phyloP scores from a whole-genome alignment of 2,329 filamentous ascomycete genomes.

The Ceratocystis alfenasii region DNA sequence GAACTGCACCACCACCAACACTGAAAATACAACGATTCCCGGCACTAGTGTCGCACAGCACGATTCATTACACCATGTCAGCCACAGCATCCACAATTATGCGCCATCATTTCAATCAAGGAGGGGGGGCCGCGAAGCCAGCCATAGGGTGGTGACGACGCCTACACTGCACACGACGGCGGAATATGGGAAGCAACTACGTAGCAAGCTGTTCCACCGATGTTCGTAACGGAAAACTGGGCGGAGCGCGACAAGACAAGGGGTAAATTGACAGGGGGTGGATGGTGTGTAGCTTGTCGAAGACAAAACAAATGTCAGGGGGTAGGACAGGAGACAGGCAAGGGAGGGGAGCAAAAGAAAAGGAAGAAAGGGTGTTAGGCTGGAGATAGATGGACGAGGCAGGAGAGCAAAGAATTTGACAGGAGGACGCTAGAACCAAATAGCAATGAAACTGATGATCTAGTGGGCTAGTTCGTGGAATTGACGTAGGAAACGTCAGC shows the following conservation, averaged over 20 bases:
- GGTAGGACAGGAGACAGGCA: background rate
- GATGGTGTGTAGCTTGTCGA: no score
- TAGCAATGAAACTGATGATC: background rate
- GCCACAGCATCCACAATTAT: no score
- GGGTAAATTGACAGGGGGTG: no score
- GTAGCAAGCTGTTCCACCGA: no score
- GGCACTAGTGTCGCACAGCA: background rate
- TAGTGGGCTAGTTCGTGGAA: background rate
- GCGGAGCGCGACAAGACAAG: background rate
- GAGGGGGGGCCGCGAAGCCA: constrained; percentile 1
- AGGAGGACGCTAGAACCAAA: background rate
- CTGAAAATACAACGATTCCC: background rate
- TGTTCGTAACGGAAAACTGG: background rate
- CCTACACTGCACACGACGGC: background rate
- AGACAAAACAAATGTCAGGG: background rate
- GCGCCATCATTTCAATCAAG: background rate
- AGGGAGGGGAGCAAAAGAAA: background rate
- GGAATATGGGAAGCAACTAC: background rate
- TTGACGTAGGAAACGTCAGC: background rate
- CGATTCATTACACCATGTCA: background rate
- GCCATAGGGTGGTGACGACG: background rate
- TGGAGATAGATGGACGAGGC: background rate
- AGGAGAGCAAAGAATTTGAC: constrained; percentile 1
- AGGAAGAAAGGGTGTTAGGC: background rate
- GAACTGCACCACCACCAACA: no score